Conservation (phyloP, 2,329 filamentous ascomycete species). For the Arachnopeziza araneosa region DNA sequence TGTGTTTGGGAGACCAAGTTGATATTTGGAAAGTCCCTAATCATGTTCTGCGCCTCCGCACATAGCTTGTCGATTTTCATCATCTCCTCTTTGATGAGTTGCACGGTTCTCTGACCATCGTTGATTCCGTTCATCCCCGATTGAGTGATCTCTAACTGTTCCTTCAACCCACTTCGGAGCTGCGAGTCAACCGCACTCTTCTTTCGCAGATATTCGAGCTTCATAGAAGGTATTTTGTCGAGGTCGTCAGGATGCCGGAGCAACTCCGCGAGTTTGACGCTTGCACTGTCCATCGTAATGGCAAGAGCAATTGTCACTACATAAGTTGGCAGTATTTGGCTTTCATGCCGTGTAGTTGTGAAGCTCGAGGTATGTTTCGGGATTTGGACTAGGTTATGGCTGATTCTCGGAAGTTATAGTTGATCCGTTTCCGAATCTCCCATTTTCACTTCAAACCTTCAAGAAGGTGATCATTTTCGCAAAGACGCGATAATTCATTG, state of each 20-base stretch:
- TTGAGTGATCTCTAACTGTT: constrained; percentile 93
- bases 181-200: constrained; percentile 88
- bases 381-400: not conserved
- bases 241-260: constrained; percentile 94
- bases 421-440: not conserved
- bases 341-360: not conserved
- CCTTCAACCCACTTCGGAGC: constrained; percentile 78
- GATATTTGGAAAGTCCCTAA: constrained; percentile 91
- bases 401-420: not conserved
- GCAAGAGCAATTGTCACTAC: not conserved
- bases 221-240: constrained; percentile 87
- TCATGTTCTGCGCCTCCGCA: constrained; percentile 95
- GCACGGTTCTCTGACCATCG: constrained; percentile 86
- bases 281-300: constrained; percentile 31
- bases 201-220: constrained; percentile 89
- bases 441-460: not conserved
- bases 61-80: constrained; percentile 97
- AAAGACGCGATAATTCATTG: not conserved
- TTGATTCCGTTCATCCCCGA: constrained; percentile 83
- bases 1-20: constrained; percentile 91
- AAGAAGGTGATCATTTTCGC: not conserved
- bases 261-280: constrained; percentile 75
- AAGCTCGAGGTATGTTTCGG: not conserved
- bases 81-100: constrained; percentile 95
- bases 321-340: not conserved